Base-by-base conservation (phyloP, 2,329 filamentous ascomycete species). In the Penicillium sp. region DNA sequence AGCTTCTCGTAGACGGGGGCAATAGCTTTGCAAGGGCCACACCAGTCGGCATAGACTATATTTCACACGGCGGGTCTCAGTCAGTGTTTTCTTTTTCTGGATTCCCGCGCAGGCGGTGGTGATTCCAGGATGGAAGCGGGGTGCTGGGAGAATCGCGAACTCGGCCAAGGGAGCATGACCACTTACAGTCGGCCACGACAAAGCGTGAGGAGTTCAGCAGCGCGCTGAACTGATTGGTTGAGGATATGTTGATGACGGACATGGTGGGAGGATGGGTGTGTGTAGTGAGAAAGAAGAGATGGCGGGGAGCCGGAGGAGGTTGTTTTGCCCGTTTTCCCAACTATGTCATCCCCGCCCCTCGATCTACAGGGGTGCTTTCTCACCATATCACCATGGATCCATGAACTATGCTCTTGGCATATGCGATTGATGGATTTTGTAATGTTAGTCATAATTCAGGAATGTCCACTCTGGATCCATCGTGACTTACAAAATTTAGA, bases 121-220 rank as follows among this genome's bases (percentile, higher is more conserved):
- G 45, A 22, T 24, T 42, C n/a, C 22, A 28, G 17, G n/a, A n/a
- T 22, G 24, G 53, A 61, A 60, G 63, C 61, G 61, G 57, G 64
- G 51, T 26, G 55, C 19, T 58, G 40, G 60, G 44, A 53, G 45
- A 33, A 35, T 49, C 33, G 54, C 33, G 40, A 58, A 56, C 59
- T n/a, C 15, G 13, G 28, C 40, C 30, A 13, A 33, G 28, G 44
- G 22, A 30, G 19, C 33, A 56, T 33, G 8, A 37, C 26, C 54
- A 84, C 91, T 85, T 83, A 96, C 93, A 97, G 80, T 97, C 91
- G 73, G 90, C 89, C 58, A 98, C 89, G 45, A 98, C 91, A 62
- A 97, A 87, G 68, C 86, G 87, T 37, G 91, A 93, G 59, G 85
- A 87, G 64, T 85, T 85, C 64, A 97, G 84, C 63, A 95, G 79